Conservation (phyloP, 2,329 filamentous ascomycete species). For the Thielaviopsis punctulata region DNA sequence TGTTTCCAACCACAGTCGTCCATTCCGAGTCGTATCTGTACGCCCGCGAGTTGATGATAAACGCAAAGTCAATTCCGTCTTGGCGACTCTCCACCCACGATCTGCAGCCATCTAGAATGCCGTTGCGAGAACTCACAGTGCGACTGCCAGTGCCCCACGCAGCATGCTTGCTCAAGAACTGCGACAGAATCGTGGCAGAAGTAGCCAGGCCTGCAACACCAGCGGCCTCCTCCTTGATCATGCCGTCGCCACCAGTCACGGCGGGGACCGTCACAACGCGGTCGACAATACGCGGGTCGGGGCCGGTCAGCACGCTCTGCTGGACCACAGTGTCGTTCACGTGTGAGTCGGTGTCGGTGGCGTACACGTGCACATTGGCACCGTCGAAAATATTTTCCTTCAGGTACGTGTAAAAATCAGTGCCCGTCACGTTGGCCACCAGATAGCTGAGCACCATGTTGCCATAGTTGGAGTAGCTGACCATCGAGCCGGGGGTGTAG, state of each 20-base stretch:
- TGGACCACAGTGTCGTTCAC: slow-evolving; percentile 10
- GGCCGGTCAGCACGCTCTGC: slow-evolving; percentile 10
- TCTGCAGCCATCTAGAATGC: not conserved
- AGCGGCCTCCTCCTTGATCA: slow-evolving; percentile 12
- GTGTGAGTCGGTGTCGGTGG: slow-evolving; percentile 10
- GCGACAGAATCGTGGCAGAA: slow-evolving; percentile 7
- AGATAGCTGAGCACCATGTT: slow-evolving; percentile 14
- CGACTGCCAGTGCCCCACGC: slow-evolving; percentile 7
- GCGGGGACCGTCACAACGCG: not conserved
- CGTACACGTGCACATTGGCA: slow-evolving; percentile 12
- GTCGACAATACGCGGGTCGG: slow-evolving; percentile 8
- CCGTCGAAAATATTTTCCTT: slow-evolving; percentile 7
- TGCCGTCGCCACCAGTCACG: slow-evolving; percentile 12
- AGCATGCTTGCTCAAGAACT: slow-evolving; percentile 12
- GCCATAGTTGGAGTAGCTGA: slow-evolving; percentile 13
- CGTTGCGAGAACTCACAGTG: not conserved
- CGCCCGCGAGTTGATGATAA: slow-evolving; percentile 6
- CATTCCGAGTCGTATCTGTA: not conserved
- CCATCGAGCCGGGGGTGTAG: slow-evolving; percentile 2
- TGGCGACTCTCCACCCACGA: not conserved
- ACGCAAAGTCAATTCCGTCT: not conserved
- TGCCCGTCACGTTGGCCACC: slow-evolving; percentile 10
- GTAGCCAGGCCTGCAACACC: slow-evolving; percentile 10
- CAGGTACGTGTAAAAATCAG: slow-evolving; percentile 10
- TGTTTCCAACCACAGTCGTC: not conserved